These are phyloP conservation scores for Lipomyces kockii DNA, from an alignment of 805 yeast species.

Conservation along the genomic window DNA sequence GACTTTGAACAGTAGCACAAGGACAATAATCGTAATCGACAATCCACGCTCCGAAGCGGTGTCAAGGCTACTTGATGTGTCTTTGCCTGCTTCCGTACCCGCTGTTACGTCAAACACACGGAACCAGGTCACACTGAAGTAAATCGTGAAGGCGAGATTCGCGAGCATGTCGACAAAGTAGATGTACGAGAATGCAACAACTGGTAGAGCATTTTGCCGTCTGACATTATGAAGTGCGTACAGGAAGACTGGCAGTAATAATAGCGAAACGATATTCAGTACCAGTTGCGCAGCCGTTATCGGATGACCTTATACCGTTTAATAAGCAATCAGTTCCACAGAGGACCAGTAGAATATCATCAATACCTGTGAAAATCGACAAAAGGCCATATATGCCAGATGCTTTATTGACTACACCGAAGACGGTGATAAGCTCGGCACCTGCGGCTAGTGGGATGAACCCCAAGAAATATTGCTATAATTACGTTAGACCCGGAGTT, in stretches of 20 bases:
- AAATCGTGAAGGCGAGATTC: slow-evolving; percentile 70
- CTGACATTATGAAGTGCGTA: slow-evolving; percentile 59
- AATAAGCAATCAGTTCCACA: background rate
- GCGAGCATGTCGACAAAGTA: slow-evolving; percentile 70
- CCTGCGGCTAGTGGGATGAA: slow-evolving; percentile 81
- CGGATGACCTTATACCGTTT: slow-evolving; percentile 65
- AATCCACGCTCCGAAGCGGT: slow-evolving; percentile 36
- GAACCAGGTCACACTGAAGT: slow-evolving; percentile 80
- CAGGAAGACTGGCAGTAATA: slow-evolving; percentile 66
- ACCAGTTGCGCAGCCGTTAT: slow-evolving; percentile 81
- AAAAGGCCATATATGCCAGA: slow-evolving; percentile 86
- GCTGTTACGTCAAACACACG: slow-evolving; percentile 21
- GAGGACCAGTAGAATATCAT: background rate
- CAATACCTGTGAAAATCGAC: slow-evolving; percentile 68
- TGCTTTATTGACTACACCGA: slow-evolving; percentile 82
- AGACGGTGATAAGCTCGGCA: slow-evolving; percentile 76
- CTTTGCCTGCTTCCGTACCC: slow-evolving; percentile 6
- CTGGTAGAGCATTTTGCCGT: slow-evolving; percentile 61
- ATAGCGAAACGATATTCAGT: slow-evolving; percentile 67
- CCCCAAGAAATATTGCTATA: slow-evolving; percentile 55
- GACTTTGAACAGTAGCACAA: slow-evolving; percentile 32
- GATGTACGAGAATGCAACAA: slow-evolving; percentile 65
- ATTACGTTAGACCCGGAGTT: background rate
- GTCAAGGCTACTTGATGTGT: slow-evolving; percentile 23
- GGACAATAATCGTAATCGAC: slow-evolving; percentile 36